Conservation (phyloP, 495 filamentous ascomycete species). For the Xylaria telfairii region DNA sequence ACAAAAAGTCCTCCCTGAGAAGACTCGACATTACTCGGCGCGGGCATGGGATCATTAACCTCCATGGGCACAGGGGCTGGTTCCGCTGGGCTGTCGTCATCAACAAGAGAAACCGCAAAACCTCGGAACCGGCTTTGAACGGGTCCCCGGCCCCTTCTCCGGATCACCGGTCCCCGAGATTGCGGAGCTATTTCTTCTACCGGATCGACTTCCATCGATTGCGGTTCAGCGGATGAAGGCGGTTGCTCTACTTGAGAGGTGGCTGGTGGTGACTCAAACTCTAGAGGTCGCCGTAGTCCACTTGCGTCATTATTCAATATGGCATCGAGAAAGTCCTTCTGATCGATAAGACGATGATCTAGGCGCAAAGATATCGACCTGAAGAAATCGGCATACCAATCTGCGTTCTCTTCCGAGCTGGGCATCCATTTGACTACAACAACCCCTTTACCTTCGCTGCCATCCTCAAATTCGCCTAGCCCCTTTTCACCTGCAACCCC, state of each 20-base stretch:
- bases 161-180: constrained; percentile 22
- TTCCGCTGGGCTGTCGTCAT: constrained; percentile 34
- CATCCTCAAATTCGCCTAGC: constrained; percentile 64
- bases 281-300: constrained; percentile 68
- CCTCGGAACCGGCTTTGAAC: constrained; percentile 73
- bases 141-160: constrained; percentile 45
- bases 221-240: constrained; percentile 26
- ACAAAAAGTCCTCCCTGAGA: constrained; percentile 49
- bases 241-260: constrained; percentile 26
- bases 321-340: constrained; percentile 91
- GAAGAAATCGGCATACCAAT: constrained; percentile 74
- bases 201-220: constrained; percentile 43
- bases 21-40: constrained; percentile 25
- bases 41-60: constrained; percentile 13
- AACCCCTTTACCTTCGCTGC: constrained; percentile 69
- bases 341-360: constrained; percentile 83
- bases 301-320: constrained; percentile 80
- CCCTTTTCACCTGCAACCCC: constrained; percentile 76
- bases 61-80: constrained; percentile 17
- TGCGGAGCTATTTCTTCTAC: constrained; percentile 24
- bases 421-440: constrained; percentile 79
- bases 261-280: constrained; percentile 40
- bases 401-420: constrained; percentile 61
- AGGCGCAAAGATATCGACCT: constrained; percentile 69
- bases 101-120: constrained; percentile 59